These are phyloP conservation scores for Podaxis carcinomalis DNA, from an alignment of 768 basidiomycete species.

Conservation along the genomic window DNA sequence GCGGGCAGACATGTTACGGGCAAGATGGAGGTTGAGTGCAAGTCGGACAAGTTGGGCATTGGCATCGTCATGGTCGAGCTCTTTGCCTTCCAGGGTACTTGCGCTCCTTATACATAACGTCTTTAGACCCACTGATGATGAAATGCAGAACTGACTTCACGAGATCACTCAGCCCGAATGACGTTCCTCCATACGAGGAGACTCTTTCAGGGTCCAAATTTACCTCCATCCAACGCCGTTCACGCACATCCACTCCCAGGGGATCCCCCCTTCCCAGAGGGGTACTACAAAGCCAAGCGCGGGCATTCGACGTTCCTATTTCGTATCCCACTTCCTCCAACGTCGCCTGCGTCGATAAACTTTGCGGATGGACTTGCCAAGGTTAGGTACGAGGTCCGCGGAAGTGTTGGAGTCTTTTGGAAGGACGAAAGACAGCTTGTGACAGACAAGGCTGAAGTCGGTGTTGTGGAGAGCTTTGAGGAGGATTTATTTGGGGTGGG, in stretches of 20 bases:
- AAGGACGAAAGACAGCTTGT: conserved; percentile 71
- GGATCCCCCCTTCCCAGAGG: conserved; percentile 55
- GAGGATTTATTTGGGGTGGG: conserved; percentile 29
- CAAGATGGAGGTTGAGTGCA: conserved; percentile 78
- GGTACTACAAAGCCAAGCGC: conserved; percentile 70
- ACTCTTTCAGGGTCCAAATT: conserved; percentile 75
- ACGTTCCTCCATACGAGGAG: conserved; percentile 69
- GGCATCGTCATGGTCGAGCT: conserved; percentile 76
- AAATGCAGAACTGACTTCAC: conserved; percentile 61
- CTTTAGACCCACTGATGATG: not conserved
- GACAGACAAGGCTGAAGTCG: conserved; percentile 53
- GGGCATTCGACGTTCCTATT: conserved; percentile 80
- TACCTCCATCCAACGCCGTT: conserved; percentile 84
- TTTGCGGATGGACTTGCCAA: conserved; percentile 68
- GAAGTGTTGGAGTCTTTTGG: conserved; percentile 70
- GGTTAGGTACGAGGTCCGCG: conserved; percentile 70
- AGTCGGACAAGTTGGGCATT: conserved; percentile 71
- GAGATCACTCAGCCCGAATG: conserved; percentile 77
- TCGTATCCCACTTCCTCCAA: conserved; percentile 63
- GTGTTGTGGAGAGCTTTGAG: conserved; percentile 56
- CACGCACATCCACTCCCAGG: conserved; percentile 55
- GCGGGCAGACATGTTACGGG: conserved; percentile 67
- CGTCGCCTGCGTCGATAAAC: conserved; percentile 65
- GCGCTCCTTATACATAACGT: not conserved
- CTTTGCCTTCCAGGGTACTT: conserved; percentile 63